These are phyloP conservation scores for Verticillium tricorpus DNA, from an alignment of 2,329 filamentous ascomycete species.

Conservation along the genomic window DNA sequence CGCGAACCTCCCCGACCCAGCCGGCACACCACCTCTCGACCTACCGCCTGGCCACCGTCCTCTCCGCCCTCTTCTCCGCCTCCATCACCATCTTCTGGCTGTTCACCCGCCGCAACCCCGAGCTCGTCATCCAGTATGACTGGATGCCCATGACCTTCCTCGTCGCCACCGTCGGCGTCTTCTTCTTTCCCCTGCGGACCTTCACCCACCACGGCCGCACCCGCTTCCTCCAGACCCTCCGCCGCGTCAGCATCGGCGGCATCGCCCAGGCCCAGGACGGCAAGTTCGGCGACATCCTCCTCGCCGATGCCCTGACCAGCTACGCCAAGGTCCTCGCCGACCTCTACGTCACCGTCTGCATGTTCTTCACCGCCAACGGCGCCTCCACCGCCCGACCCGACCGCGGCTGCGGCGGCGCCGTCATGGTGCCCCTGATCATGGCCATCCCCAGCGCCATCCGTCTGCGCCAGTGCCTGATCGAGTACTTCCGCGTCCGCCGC, in stretches of 20 bases:
- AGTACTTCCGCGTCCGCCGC: conserved; percentile 69
- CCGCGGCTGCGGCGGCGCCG: conserved; percentile 71
- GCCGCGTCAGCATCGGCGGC: conserved; percentile 77
- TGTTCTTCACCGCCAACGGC: conserved; percentile 71
- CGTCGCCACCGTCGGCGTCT: conserved; percentile 62
- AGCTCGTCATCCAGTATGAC: conserved; percentile 71
- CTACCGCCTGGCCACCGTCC: conserved; percentile 77
- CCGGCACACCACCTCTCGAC: conserved; percentile 74
- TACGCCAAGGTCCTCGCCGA: conserved; percentile 92
- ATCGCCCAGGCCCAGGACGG: conserved; percentile 82
- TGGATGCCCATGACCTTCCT: conserved; percentile 85
- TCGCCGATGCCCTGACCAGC: conserved; percentile 91
- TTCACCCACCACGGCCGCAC: conserved; percentile 66
- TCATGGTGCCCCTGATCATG: conserved; percentile 81
- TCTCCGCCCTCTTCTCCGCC: conserved; percentile 64
- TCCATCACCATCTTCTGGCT: conserved; percentile 82
- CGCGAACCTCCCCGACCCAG: conserved; percentile 65
- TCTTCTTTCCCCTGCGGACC: conserved; percentile 68
- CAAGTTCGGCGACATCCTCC: conserved; percentile 89
- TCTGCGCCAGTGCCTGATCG: conserved; percentile 85
- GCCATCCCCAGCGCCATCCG: conserved; percentile 80
- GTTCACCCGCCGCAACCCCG: conserved; percentile 65
- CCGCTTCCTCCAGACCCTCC: conserved; percentile 70
- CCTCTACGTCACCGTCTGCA: conserved; percentile 82
- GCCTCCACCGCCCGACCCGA: conserved; percentile 79